Evolutionary conservation across 2,329 filamentous ascomycete species (phyloP).

Genomic region (Whalleya microplaca): DNA sequence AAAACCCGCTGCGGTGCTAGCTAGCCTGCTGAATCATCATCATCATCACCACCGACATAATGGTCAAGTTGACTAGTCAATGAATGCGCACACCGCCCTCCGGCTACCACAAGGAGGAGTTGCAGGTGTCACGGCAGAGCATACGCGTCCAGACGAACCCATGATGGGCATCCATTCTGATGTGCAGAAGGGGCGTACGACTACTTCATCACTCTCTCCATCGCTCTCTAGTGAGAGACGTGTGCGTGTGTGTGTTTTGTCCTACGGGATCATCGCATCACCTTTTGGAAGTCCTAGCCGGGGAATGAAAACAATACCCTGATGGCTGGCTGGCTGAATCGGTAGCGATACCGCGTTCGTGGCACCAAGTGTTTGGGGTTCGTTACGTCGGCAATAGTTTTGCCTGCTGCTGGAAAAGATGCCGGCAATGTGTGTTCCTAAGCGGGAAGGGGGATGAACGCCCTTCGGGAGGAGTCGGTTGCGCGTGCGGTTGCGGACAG

Average conservation of each 20-base stretch:
- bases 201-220: neutral
- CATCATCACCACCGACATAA: neutral
- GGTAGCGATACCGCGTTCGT: conserved; percentile 9
- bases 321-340: conserved; percentile 16
- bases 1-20: neutral
- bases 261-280: neutral
- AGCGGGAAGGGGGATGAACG: conserved; percentile 14
- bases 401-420: conserved; percentile 8
- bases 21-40: neutral
- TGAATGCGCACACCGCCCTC: neutral
- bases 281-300: neutral
- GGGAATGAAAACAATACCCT: neutral
- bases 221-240: neutral
- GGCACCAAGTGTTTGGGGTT: conserved; percentile 7
- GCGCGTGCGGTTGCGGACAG: too few relatives aligned
- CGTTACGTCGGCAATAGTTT: conserved; percentile 17
- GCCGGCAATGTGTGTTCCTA: conserved; percentile 16
- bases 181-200: neutral
- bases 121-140: neutral
- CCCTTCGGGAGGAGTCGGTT: conserved; percentile 22
- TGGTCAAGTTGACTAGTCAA: conserved; percentile 8
- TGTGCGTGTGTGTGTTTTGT: too few relatives aligned
- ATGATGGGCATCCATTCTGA: neutral
- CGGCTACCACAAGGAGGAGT: neutral
- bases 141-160: neutral